Conservation (phyloP, 169 alveolate genomes). For the Pseudocohnilembus persalinus region DNA sequence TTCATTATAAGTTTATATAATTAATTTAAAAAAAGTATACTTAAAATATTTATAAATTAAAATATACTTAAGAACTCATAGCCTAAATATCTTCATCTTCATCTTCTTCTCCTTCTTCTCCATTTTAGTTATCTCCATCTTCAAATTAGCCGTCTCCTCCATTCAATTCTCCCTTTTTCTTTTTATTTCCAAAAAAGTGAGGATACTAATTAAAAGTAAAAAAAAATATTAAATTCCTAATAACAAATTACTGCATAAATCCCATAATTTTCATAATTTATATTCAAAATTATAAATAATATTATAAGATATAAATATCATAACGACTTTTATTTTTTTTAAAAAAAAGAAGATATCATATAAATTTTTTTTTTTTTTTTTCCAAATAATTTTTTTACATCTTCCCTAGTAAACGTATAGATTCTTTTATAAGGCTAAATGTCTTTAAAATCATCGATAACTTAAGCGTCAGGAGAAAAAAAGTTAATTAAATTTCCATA, state of each 20-base stretch:
- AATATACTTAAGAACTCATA: no score
- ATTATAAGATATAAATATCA: neutral
- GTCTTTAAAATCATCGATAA: neutral
- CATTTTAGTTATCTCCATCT: no score
- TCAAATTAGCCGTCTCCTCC: no score
- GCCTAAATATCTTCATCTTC: neutral
- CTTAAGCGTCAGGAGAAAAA: conserved; percentile 25
- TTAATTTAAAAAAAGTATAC: no score
- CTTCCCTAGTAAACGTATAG: conserved; percentile 14
- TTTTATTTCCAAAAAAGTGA: conserved; percentile 5
- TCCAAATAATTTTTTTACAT: neutral
- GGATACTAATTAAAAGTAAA: conserved; percentile 1
- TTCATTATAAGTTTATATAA: no score
- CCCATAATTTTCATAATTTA: neutral
- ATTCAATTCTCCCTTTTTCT: conserved; percentile 2
- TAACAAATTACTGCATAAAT: neutral
- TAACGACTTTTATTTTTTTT: neutral
- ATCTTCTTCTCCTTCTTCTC: neutral
- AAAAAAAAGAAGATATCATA: neutral
- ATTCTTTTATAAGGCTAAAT: conserved; percentile 6
- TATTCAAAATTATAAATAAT: neutral
- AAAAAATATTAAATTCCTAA: neutral
- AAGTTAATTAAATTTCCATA: conserved; percentile 24
- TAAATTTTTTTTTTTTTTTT: no score
- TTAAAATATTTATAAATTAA: no score